A percentile compares a stretch with the other conserved stretches of the same genome.
Evolutionary conservation across 495 filamentous ascomycete genomes (phyloP).

Genomic region (Neurospora sp.): DNA sequence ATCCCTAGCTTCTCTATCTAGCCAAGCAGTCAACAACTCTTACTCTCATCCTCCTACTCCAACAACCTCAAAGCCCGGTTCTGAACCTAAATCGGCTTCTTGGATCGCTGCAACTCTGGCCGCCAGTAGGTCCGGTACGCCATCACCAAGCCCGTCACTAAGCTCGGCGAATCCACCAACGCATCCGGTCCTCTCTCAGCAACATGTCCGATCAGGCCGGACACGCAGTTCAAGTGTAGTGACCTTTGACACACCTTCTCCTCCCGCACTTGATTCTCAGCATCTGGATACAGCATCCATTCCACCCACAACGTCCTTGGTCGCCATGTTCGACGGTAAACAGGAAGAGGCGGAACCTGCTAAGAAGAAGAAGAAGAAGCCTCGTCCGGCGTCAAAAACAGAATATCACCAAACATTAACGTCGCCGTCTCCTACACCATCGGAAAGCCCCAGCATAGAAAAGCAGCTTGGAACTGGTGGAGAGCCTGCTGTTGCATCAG

Average conservation of each 20-base stretch:
- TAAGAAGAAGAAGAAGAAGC: slow-evolving; percentile 27
- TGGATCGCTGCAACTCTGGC: slow-evolving; percentile 48
- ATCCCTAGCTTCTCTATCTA: background rate
- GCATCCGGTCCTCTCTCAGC: slow-evolving; percentile 5
- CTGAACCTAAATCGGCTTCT: slow-evolving; percentile 34
- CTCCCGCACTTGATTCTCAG: slow-evolving; percentile 15
- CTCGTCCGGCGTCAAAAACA: background rate
- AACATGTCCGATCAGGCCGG: slow-evolving; percentile 10
- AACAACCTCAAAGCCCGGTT: background rate
- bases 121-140: slow-evolving; percentile 40
- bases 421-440: slow-evolving; percentile 3
- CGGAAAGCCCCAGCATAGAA: background rate
- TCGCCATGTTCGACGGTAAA: slow-evolving; percentile 50
- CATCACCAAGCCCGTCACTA: slow-evolving; percentile 3
- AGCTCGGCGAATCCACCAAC: slow-evolving; percentile 18
- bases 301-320: slow-evolving; percentile 45
- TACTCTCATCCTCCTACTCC: background rate
- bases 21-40: background rate
- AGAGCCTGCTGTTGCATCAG: background rate
- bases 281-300: slow-evolving; percentile 44
- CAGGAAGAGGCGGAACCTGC: slow-evolving; percentile 20
- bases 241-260: slow-evolving; percentile 7
- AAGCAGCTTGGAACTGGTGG: background rate
- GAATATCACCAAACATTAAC: background rate
- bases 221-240: slow-evolving; percentile 14